Base-by-base conservation (phyloP, 116 monocot species). In the Thalassia testudinum region DNA sequence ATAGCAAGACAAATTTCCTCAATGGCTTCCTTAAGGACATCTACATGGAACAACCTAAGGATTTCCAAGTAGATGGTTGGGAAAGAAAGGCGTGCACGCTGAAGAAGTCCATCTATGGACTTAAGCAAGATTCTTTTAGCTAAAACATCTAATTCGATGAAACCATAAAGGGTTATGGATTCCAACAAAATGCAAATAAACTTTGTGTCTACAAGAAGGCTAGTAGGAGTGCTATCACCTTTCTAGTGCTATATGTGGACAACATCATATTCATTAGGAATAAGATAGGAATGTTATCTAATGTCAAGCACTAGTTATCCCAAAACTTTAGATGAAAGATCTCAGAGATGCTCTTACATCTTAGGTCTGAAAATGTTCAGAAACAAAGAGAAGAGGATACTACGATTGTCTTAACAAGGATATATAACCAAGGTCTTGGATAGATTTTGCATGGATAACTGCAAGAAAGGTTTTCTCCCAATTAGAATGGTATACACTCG, bases 401-500 rank as follows among this genome's bases (percentile, higher is more conserved):
- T 56, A 1, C 56, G 21, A 0, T 24, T 65, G 20, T 30, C 30
- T 1, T 23, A 51, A 42, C 16, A 25, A 20, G 56, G 12, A n/a
- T 62, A 65, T 10, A 48, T 65, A 0, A 28, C 45, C 26, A 56
- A 27, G 37, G 30, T 65, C 13, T 7, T 65, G 24, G 53, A 44
- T 10, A 18, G 7, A 17, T 66, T 66, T 42, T 10, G 3, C 49
- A 59, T 66, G 25, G 24, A 66, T 20, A 20, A 57, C 14, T 42
- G 17, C 24, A 66, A 58, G 40, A 66, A 17, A 42, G 50, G 66
- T 1, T 18, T 49, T 13, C 12, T 66, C n/a, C 58, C 49, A 16
- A 19, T 58, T 18, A 50, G 25, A 27, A 66, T 66, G 66, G 27
- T 12, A 42, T 50, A 0, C 23, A 26, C 23, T 8, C 58, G 1